Percentiles rank a stretch among this genome's conserved stretches.
These are phyloP conservation scores for Dendrobium huoshanense DNA, from an alignment of 106 monocot genomes.

Conservation along the genomic window DNA sequence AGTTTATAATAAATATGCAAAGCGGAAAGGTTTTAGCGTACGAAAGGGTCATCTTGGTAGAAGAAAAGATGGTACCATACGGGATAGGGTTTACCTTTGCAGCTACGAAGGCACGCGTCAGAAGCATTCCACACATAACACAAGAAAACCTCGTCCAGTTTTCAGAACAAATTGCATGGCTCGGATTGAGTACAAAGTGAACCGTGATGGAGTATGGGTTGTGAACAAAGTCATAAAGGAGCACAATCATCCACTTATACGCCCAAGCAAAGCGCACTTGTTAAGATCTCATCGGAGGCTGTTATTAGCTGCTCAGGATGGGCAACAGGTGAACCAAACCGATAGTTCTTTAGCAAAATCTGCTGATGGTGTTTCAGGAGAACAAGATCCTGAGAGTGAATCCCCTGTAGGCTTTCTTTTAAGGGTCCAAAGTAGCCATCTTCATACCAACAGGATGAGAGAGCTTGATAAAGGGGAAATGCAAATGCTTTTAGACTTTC, in stretches of 20 bases:
- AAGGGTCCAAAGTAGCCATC: conserved; percentile 36
- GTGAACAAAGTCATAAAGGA: conserved; percentile 55
- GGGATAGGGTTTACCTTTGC: conserved; percentile 51
- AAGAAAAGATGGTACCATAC: conserved; percentile 55
- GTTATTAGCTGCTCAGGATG: conserved; percentile 22
- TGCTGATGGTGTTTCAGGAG: conserved; percentile 11
- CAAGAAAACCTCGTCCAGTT: conserved; percentile 44
- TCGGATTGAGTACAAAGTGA: conserved; percentile 54
- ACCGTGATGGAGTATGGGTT: conserved; percentile 37
- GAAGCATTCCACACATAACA: conserved; percentile 39
- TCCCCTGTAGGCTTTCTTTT: conserved; percentile 27
- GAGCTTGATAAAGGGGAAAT: conserved; percentile 52
- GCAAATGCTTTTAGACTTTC: conserved; percentile 51
- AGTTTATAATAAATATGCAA: conserved; percentile 56
- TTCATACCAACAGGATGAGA: conserved; percentile 40
- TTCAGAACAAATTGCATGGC: conserved; percentile 68
- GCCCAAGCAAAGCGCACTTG: conserved; percentile 37
- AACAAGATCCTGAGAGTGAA: conserved; percentile 28
- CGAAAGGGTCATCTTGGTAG: conserved; percentile 55
- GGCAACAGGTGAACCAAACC: conserved; percentile 5
- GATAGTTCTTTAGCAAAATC: conserved; percentile 8
- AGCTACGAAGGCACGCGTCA: conserved; percentile 60
- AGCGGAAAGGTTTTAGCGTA: conserved; percentile 54
- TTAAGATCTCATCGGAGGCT: conserved; percentile 53
- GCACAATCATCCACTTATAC: conserved; percentile 51